Evolutionary conservation across 2,329 filamentous ascomycete species (phyloP), one percentile per base, ranked within the genome.

Genomic region (Fusarium tanahbumbuense): DNA sequence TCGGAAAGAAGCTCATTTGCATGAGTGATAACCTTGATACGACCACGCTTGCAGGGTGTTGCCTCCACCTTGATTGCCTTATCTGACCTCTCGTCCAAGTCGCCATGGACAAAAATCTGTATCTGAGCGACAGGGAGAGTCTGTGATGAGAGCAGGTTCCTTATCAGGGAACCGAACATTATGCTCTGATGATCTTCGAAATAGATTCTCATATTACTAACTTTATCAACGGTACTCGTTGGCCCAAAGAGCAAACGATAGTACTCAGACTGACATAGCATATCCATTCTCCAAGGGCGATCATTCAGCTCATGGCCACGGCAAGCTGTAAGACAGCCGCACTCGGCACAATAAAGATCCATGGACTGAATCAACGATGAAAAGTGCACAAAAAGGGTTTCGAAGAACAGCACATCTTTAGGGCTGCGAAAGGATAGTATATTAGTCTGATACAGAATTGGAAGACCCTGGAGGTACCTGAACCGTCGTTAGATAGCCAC

Each of bases 391-490:
- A 57, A 28, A 22, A 22, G 34, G 7, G 13, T 7, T 7, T 49
- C 34, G 22, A 68, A 48, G 15, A 16, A 3, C 27, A 12, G 6
- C 20, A 45, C 11, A 3, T 46, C 16, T 23, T 16, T 8, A 7
- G 22, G 4, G 4, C 13, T 27, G 6, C 56, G 23, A 22, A 70
- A 70, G 12, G n/a, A 25, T 3, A 62, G 23, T 5, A 23, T 46
- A 22, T 70, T 70, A 4, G 65, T 58, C 12, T 25, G 40, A 18
- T 66, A 64, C 15, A 70, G 50, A n/a, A 67, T 28, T 7, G 22
- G 30, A 3, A 59, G 18, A 3, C 65, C 54, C 27, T 69, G 56
- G 18, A 49, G 28, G 15, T 46, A 60, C 10, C 65, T 69, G 5
- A 13, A 15, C 5, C 7, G 7, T 4, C 12, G n/a, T 68, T 42